Percentiles rank a stretch among this genome's conserved stretches.
Conservation (phyloP, 768 basidiomycete genomes). For the Kwoniella dendrophila region DNA sequence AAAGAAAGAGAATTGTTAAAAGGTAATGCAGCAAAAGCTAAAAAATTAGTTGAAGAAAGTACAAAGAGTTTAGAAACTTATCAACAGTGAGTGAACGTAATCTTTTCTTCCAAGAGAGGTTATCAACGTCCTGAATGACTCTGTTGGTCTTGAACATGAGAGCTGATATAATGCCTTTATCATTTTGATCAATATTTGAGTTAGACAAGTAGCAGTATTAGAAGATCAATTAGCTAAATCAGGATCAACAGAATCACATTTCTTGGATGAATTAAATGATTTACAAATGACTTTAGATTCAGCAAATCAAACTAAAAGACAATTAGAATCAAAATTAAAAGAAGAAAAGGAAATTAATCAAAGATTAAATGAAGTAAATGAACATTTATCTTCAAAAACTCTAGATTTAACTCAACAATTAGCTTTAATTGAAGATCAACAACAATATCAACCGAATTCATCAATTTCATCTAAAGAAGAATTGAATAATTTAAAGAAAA, state of each 20-base stretch:
- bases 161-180: too few species aligned
- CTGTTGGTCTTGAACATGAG: too few species aligned
- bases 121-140: too few species aligned
- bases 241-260: conserved; percentile 45
- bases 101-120: too few species aligned
- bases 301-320: conserved; percentile 35
- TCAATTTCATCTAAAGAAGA: conserved; percentile 58
- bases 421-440: conserved; percentile 61
- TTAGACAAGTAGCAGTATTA: conserved; percentile 53
- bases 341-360: conserved; percentile 73
- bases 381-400: conserved; percentile 70
- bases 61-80: conserved; percentile 80
- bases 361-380: conserved; percentile 78
- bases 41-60: conserved; percentile 85
- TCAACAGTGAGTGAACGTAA: conserved; percentile 65
- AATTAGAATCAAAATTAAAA: conserved; percentile 56
- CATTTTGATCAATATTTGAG: too few species aligned
- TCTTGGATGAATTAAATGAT: conserved; percentile 50
- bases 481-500: conserved; percentile 64
- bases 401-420: conserved; percentile 71
- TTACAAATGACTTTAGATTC: conserved; percentile 45
- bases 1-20: conserved; percentile 88
- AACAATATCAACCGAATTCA: conserved; percentile 62
- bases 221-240: conserved; percentile 49
- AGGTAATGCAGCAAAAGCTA: conserved; percentile 86